Evolutionary conservation across 768 basidiomycete species (phyloP).

Genomic region (Exsudoporus frostii): DNA sequence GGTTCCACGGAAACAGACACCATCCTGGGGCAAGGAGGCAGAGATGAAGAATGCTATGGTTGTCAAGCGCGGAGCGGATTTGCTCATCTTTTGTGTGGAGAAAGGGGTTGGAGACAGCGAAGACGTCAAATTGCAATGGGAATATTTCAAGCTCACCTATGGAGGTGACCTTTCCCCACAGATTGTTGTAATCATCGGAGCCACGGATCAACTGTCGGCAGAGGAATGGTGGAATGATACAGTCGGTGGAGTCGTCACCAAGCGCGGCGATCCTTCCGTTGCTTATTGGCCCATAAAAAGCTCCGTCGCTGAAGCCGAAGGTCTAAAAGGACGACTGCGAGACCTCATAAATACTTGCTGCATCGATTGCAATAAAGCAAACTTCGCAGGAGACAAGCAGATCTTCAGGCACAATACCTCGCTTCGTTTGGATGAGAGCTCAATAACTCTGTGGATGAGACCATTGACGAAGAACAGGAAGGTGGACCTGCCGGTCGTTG

Average conservation of each 20-base stretch:
- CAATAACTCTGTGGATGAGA: slow-evolving; percentile 1
- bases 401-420: slow-evolving; percentile 10
- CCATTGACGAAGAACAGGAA: neutral
- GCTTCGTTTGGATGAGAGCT: slow-evolving; percentile 4
- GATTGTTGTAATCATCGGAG: slow-evolving; percentile 21
- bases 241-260: neutral
- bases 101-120: neutral
- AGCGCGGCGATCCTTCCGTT: slow-evolving; percentile 8
- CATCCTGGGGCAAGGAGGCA: neutral
- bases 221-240: slow-evolving; percentile 18
- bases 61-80: slow-evolving; percentile 21
- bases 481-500: neutral
- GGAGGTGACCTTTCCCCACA: slow-evolving; percentile 27
- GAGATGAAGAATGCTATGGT: slow-evolving; percentile 5
- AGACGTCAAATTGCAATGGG: slow-evolving; percentile 21
- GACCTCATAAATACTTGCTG: slow-evolving; percentile 19
- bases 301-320: neutral
- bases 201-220: slow-evolving; percentile 15
- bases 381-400: slow-evolving; percentile 1
- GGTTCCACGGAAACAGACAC: slow-evolving; percentile 8
- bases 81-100: slow-evolving; percentile 23
- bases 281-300: slow-evolving; percentile 16
- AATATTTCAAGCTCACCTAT: slow-evolving; percentile 21
- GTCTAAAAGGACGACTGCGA: slow-evolving; percentile 3
- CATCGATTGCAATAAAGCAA: slow-evolving; percentile 23